These are phyloP conservation scores for Macrocybe gigantea DNA, from an alignment of 768 basidiomycete species.

Conservation along the genomic window DNA sequence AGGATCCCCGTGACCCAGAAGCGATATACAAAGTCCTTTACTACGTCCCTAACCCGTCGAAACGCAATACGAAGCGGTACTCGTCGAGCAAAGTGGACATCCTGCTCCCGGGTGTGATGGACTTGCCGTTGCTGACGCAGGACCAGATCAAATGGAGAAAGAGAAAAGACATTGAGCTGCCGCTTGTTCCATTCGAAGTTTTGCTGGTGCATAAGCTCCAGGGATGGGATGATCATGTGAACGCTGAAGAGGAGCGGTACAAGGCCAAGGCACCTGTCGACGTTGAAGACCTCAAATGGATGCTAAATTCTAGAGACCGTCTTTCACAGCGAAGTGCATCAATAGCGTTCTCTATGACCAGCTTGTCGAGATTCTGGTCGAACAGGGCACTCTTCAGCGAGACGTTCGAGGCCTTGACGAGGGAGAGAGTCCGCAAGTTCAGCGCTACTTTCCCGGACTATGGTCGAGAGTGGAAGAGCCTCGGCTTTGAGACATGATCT, in stretches of 20 bases:
- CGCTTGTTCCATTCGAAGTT: slow-evolving; percentile 10
- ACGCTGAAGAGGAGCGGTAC: slow-evolving; percentile 7
- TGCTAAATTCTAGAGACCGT: background rate
- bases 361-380: slow-evolving; percentile 11
- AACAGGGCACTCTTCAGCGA: slow-evolving; percentile 22
- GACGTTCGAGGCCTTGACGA: slow-evolving; percentile 21
- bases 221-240: slow-evolving; percentile 13
- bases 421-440: slow-evolving; percentile 15
- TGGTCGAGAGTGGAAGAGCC: too few species aligned
- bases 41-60: slow-evolving; percentile 1
- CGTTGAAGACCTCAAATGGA: slow-evolving; percentile 8
- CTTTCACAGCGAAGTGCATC: too few species aligned
- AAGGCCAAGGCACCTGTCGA: slow-evolving; percentile 9
- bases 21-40: slow-evolving; percentile 10
- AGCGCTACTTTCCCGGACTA: too few species aligned
- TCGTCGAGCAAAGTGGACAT: slow-evolving; percentile 8
- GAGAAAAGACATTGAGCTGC: slow-evolving; percentile 1
- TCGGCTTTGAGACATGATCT: too few species aligned
- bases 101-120: background rate
- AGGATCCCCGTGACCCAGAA: slow-evolving; percentile 8
- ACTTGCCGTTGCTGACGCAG: background rate
- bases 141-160: background rate
- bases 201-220: slow-evolving; percentile 14
- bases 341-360: too few species aligned
- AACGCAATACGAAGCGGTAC: background rate